A percentile compares a stretch with the other conserved stretches of the same genome.
These are phyloP conservation scores for Dunaliella sp. DNA, from an alignment of 139 green algal genomes.

Conservation along the genomic window DNA sequence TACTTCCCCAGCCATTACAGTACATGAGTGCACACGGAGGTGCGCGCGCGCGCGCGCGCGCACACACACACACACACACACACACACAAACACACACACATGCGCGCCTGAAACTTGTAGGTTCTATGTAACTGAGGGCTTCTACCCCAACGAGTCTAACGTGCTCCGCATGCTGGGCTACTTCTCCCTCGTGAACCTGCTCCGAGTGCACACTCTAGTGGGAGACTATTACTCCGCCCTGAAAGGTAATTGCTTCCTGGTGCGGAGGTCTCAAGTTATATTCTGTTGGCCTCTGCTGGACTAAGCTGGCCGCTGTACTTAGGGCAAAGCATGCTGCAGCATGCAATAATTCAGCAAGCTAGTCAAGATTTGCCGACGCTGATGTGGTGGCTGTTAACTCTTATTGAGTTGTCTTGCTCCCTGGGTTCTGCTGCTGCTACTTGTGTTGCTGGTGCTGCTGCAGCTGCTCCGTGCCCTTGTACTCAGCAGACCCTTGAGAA, in stretches of 20 bases:
- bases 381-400: no score
- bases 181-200: conserved; percentile 88
- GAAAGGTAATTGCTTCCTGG: conserved; percentile 28
- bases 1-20: no score
- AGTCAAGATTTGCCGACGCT: no score
- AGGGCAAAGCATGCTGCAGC: no score
- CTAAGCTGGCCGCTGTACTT: no score
- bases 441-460: no score
- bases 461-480: no score
- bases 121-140: conserved; percentile 77
- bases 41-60: not conserved
- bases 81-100: conserved; percentile 8
- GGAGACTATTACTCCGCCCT: conserved; percentile 87
- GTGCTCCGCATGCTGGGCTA: conserved; percentile 95
- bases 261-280: not conserved
- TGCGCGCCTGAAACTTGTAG: not conserved
- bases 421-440: no score
- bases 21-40: not conserved
- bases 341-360: no score
- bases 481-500: no score
- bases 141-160: conserved; percentile 77
- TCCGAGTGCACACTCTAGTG: conserved; percentile 87
- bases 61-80: conserved; percentile 9
- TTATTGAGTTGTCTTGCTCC: no score
- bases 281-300: not conserved